phyloP scores from a whole-genome alignment of 208 protist genomes.

The Angomonas ambiguus region DNA sequence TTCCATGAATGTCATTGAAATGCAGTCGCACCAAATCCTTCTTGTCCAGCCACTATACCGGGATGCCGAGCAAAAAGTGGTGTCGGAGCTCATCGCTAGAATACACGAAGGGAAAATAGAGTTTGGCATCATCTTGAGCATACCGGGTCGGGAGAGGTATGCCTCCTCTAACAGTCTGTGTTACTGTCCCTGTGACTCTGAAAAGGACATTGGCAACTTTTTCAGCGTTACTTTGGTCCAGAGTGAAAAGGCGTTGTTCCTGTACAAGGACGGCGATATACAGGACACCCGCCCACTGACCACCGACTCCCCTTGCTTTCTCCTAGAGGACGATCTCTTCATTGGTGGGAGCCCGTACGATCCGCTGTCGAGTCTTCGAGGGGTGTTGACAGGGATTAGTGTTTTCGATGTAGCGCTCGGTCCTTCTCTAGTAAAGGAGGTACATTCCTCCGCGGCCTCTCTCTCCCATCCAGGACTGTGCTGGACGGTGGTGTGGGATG shows the following conservation, averaged over 20 bases:
- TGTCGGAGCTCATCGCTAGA: conserved; percentile 40
- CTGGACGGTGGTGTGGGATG: conserved; percentile 20
- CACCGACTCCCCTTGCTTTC: conserved; percentile 16
- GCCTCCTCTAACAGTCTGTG: neutral
- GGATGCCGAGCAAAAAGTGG: neutral
- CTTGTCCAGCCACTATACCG: conserved; percentile 47
- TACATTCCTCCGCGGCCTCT: conserved; percentile 26
- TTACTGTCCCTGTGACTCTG: neutral
- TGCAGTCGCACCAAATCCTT: conserved; percentile 55
- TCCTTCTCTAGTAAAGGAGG: conserved; percentile 45
- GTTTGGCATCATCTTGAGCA: conserved; percentile 46
- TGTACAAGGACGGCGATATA: conserved; percentile 63
- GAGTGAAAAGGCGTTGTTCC: conserved; percentile 34
- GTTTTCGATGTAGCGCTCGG: conserved; percentile 66
- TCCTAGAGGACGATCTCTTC: conserved; percentile 59
- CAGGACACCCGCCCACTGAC: conserved; percentile 32
- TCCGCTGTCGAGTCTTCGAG: conserved; percentile 34
- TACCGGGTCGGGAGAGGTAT: neutral
- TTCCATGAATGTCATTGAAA: conserved; percentile 39
- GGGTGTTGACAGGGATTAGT: conserved; percentile 67
- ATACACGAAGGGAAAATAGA: conserved; percentile 36
- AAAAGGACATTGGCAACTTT: conserved; percentile 41
- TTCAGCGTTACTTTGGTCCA: conserved; percentile 77
- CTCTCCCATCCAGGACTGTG: conserved; percentile 34
- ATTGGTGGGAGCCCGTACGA: conserved; percentile 51